Evolutionary conservation across 768 basidiomycete species (phyloP), one percentile per base, ranked within the genome.

Genomic region (Russula emetica): DNA sequence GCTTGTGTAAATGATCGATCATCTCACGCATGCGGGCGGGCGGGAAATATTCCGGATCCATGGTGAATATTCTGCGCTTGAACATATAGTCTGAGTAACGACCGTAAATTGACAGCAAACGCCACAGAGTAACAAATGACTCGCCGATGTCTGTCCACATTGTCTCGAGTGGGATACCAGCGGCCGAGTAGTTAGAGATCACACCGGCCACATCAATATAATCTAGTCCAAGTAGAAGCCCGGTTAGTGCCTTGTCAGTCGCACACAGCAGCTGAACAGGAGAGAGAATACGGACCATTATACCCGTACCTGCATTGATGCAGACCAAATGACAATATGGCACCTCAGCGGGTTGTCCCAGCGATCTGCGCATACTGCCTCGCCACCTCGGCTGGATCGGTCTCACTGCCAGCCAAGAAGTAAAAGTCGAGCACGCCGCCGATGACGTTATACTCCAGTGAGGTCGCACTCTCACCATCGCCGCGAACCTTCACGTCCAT

Each of bases 121-220:
- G 5, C 2, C 5, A n/a, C 14, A 49, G 11, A 6, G 8, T 16
- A 34, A 42, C 22, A 26, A 30, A 22, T 32, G 2, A 58, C 68
- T 34, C 68, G 82, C 85, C 85, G 40, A 89, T 89, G 71, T 88
- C 87, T 2, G 86, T 87, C 87, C 87, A 88, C 86, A 88, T 88
- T 0, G 86, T 87, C 72, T 90, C 86, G 4, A 88, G 78, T 9
- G 87, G 87, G 58, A 90, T 88, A 5, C 73, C 71, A 0, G 85
- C 84, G 1, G 74, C 78, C 1, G 83, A 80, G 66, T 88, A 88
- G 70, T 81, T 84, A 0, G 79, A 72, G 61, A 88, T 82, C 5
- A 88, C 87, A 38, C 76, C 73, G 0, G 85, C 82, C 1, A 88
- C 85, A 36, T 86, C 82, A 30, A 86, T 74, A 51, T 79, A 87